Evolutionary conservation across 805 yeast genomes (phyloP).

Genomic region (Saccharomycopsis vini): DNA sequence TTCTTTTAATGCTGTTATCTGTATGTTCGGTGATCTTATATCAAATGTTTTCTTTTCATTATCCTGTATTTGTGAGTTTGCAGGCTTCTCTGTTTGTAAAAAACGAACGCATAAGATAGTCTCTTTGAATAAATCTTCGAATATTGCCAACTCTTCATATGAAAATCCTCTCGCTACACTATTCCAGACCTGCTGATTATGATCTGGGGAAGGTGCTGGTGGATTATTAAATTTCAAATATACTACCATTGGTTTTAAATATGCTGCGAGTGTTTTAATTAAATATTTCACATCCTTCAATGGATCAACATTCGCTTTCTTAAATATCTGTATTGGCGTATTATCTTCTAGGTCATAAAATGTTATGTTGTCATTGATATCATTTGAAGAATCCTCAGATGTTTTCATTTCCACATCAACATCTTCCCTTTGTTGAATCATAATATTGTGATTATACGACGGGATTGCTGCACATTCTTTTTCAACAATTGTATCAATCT

Average conservation of each 20-base stretch:
- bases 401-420: conserved; percentile 26
- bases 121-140: conserved; percentile 72
- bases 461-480: conserved; percentile 24
- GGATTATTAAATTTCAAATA: conserved; percentile 88
- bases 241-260: conserved; percentile 80
- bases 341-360: conserved; percentile 91
- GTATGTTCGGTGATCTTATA: conserved; percentile 73
- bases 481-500: conserved; percentile 31
- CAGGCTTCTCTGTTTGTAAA: conserved; percentile 42
- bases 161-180: conserved; percentile 77
- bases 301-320: conserved; percentile 50
- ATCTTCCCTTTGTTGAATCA: conserved; percentile 13
- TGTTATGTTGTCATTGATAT: conserved; percentile 31
- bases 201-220: conserved; percentile 50
- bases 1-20: conserved; percentile 82
- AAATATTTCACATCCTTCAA: conserved; percentile 81
- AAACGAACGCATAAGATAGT: conserved; percentile 73
- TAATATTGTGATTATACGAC: conserved; percentile 6
- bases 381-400: conserved; percentile 18
- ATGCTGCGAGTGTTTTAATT: conserved; percentile 80
- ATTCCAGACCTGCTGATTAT: conserved; percentile 59
- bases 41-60: conserved; percentile 37
- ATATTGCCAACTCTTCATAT: conserved; percentile 71
- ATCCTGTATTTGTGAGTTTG: conserved; percentile 20
- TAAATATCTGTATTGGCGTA: conserved; percentile 76